A percentile compares a stretch with the other conserved stretches of the same genome.
Evolutionary conservation across 768 basidiomycete species (phyloP).

Genomic region (Obba rivulosa): DNA sequence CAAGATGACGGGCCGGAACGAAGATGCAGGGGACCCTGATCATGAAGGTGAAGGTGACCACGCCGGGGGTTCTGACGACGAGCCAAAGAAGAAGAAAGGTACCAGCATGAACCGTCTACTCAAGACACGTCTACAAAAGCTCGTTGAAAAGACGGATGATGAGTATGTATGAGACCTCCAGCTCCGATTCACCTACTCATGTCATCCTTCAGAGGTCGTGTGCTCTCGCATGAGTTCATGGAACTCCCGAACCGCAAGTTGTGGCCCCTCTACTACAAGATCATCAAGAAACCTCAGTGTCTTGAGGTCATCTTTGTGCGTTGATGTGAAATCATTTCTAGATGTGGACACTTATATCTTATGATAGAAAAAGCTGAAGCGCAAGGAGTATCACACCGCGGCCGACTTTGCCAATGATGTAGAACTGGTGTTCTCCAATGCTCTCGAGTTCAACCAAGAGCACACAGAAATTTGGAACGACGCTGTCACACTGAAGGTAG

Average conservation of each 20-base stretch:
- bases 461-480: constrained; percentile 81
- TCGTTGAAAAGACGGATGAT: constrained; percentile 68
- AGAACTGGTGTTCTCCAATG: constrained; percentile 87
- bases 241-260: constrained; percentile 74
- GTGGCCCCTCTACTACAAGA: constrained; percentile 76
- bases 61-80: constrained; percentile 35
- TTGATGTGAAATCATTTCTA: constrained; percentile 8
- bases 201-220: constrained; percentile 47
- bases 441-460: constrained; percentile 83
- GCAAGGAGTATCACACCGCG: constrained; percentile 65
- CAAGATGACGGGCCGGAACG: constrained; percentile 37
- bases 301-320: constrained; percentile 73
- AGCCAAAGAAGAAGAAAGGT: constrained; percentile 46
- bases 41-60: constrained; percentile 34
- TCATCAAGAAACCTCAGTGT: constrained; percentile 75
- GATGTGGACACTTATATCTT: background rate
- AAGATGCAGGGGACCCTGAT: constrained; percentile 28
- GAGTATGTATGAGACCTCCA: constrained; percentile 41
- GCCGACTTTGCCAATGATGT: constrained; percentile 81
- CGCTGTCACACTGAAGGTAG: constrained; percentile 59
- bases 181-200: constrained; percentile 3
- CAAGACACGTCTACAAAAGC: constrained; percentile 64
- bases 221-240: constrained; percentile 74
- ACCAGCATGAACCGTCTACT: constrained; percentile 64
- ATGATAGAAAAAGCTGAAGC: constrained; percentile 70